These are phyloP conservation scores for Bipolaris sorokiniana DNA, from an alignment of 2,329 filamentous ascomycete genomes.

Conservation along the genomic window DNA sequence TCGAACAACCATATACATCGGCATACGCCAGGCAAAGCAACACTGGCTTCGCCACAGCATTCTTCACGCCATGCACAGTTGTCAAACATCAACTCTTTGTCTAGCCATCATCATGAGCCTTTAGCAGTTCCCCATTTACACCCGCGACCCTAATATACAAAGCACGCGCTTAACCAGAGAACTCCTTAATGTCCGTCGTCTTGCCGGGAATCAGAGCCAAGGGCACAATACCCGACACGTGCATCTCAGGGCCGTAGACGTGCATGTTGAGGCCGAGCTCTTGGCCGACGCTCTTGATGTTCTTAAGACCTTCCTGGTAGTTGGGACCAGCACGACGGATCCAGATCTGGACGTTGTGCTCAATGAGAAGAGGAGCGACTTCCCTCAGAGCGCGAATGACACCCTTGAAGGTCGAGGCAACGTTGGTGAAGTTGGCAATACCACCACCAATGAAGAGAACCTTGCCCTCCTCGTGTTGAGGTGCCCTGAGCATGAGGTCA, in stretches of 20 bases:
- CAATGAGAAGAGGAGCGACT: slow-evolving; percentile 80
- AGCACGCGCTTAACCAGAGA: slow-evolving; percentile 55
- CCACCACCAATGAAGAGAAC: slow-evolving; percentile 99
- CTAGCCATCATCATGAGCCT: slow-evolving; percentile 40
- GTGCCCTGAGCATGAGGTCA: slow-evolving; percentile 95
- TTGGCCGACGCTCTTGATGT: slow-evolving; percentile 96
- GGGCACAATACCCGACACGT: slow-evolving; percentile 94
- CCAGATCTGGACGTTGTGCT: slow-evolving; percentile 99
- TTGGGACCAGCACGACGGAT: slow-evolving; percentile 90
- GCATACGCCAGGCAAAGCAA: slow-evolving; percentile 22
- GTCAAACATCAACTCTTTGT: slow-evolving; percentile 37
- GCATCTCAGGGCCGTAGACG: slow-evolving; percentile 80
- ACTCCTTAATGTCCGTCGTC: slow-evolving; percentile 66
- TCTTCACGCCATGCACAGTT: slow-evolving; percentile 23
- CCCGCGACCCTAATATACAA: slow-evolving; percentile 38
- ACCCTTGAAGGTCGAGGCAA: slow-evolving; percentile 99
- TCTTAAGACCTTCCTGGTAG: slow-evolving; percentile 99
- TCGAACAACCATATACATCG: slow-evolving; percentile 8
- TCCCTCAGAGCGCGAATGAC: slow-evolving; percentile 96
- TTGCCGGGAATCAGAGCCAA: slow-evolving; percentile 75
- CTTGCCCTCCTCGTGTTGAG: slow-evolving; percentile 86
- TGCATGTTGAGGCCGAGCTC: slow-evolving; percentile 97
- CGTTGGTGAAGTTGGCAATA: slow-evolving; percentile 99
- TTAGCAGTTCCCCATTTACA: slow-evolving; percentile 27
- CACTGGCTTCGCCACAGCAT: slow-evolving; percentile 23